Conservation (phyloP, 495 filamentous ascomycete species). For the Aspergillus leporis region DNA sequence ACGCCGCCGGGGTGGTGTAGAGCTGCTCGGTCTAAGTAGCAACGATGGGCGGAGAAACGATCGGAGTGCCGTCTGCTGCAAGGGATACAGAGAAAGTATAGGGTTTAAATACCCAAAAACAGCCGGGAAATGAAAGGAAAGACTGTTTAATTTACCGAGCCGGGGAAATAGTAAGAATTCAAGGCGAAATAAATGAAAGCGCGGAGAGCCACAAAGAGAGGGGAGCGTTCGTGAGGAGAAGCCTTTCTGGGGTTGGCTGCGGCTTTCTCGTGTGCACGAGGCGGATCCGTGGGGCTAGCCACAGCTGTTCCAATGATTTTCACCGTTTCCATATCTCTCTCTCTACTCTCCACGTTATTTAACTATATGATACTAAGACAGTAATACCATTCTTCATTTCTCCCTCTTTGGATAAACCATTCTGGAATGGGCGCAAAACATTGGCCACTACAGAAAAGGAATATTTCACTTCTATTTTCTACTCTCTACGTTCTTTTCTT, state of each 20-base stretch:
- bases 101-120: not conserved
- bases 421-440: too few species aligned
- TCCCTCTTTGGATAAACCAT: too few species aligned
- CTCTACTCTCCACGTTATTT: too few species aligned
- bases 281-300: constrained; percentile 3
- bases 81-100: not conserved
- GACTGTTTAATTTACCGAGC: not conserved
- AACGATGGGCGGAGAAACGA: not conserved
- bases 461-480: too few species aligned
- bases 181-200: not conserved
- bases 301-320: not conserved
- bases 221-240: constrained; percentile 12
- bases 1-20: not conserved
- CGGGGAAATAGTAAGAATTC: not conserved
- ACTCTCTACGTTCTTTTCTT: too few species aligned
- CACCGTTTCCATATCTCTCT: not conserved
- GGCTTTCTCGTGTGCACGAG: constrained; percentile 9
- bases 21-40: not conserved
- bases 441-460: too few species aligned
- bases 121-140: not conserved
- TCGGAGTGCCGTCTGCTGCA: not conserved
- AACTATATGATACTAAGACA: too few species aligned
- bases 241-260: constrained; percentile 15
- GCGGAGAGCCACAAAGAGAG: not conserved
- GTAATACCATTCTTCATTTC: too few species aligned